Base-by-base conservation (phyloP, 2,329 filamentous ascomycete genomes). In the Calonectria naviculata region DNA sequence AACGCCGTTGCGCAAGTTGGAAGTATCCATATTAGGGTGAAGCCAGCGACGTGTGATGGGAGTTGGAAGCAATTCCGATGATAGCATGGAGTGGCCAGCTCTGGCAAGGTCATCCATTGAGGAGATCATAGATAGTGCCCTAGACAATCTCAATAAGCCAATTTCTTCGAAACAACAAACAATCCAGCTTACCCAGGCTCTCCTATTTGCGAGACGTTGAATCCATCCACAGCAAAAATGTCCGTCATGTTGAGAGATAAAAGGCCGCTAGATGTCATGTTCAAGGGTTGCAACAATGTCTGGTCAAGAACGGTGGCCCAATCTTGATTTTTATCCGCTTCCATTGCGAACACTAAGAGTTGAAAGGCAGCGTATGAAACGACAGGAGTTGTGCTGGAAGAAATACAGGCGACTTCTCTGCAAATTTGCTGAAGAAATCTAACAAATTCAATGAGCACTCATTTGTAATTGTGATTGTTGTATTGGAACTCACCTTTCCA, bases 1-100 rank as follows among this genome's bases (percentile, higher is more conserved):
- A 5, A 81, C 80, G 2, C 78, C 79, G 44, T 82, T 82, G 28
- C 81, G 80, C 2, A 82, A 68, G 66, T 82, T 82, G 1, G 80
- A 82, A 5, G 80, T 81, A 28, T 80, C 79, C 28, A 63, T 68
- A 17, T 74, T 67, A 3, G 79, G 73, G 13, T 76, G 79, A 0
- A 82, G 76, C 81, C 81, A 82, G 38, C 80, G 79, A 26, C 81
- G 80, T 0, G 77, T 82, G 2, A 74, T 29, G 0, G 73, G 68
- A 1, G 74, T 52, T 0, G 74, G 44, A 10, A 81, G 52, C 0
- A 82, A 73, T 0, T 49, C 61, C 0, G 80, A 80, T 3, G 70
- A 70, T 2, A 66, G 62, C 13, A 77, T 77, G 3, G 74, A 76
- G 29, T 76, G 69, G 0, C 75, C 75, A 0, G 70, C 71, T 2